Evolutionary conservation across 108 stramenopile species (phyloP).

Genomic region (Cylindrotheca closterium): DNA sequence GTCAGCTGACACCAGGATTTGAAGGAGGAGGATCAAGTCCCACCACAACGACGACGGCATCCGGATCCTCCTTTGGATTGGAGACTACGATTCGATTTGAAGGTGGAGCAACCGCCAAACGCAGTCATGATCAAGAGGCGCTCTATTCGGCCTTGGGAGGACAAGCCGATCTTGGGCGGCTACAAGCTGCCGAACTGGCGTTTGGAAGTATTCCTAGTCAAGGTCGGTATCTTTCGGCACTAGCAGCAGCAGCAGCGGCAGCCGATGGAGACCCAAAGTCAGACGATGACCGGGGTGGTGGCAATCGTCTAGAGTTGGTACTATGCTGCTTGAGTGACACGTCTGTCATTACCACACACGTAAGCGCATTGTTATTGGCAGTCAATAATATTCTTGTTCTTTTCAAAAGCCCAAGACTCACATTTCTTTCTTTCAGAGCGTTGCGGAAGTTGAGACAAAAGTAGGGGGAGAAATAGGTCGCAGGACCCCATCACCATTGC

Average conservation of each 20-base stretch:
- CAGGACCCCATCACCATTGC: background rate
- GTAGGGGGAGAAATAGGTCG: no score
- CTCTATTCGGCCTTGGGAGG: conserved; percentile 23
- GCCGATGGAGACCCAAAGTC: background rate
- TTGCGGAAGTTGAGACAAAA: no score
- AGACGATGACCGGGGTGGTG: background rate
- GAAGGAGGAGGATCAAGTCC: no score
- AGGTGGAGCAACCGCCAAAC: conserved; percentile 20
- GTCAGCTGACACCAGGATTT: conserved; percentile 26
- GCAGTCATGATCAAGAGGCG: conserved; percentile 9
- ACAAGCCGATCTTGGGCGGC: conserved; percentile 29
- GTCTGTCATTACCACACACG: conserved; percentile 46
- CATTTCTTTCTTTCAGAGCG: conserved; percentile 4
- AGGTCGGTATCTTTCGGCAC: background rate
- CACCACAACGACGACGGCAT: background rate
- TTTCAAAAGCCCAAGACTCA: background rate
- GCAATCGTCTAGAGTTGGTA: conserved; percentile 19
- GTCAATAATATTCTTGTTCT: background rate
- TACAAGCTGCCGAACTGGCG: conserved; percentile 47
- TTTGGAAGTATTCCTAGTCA: conserved; percentile 5
- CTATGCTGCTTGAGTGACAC: conserved; percentile 50
- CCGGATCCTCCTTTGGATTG: conserved; percentile 15
- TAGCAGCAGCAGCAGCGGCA: background rate
- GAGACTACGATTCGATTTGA: conserved; percentile 24
- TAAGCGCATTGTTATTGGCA: conserved; percentile 13